Evolutionary conservation across 495 filamentous ascomycete species (phyloP), one percentile per base, ranked within the genome.

Genomic region (Neurospora pannonica): DNA sequence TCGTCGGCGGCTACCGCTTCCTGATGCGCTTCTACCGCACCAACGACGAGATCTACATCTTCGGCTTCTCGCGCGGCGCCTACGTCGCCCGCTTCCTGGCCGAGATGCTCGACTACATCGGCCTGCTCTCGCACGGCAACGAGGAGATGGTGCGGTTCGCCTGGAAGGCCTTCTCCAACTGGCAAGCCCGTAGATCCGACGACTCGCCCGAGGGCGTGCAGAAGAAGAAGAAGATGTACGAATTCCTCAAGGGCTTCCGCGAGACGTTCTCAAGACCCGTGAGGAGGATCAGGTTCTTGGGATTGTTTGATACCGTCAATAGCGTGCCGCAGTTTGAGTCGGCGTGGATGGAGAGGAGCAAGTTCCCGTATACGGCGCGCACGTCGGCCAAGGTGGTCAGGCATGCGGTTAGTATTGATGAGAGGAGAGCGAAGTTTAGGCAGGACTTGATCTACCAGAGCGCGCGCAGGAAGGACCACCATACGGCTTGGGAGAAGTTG

Each of bases 81-180:
- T 97, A 96, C 79, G 94, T 93, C 31, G 93, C 94, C 7, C 90
- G 93, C 15, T 96, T 95, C 78, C 85, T 97, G 5, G 92, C 93
- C 1, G 92, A 95, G 77, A 96, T 97, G 94, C 85, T 97, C 15
- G 92, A 94, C 77, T 91, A 93, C 73, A 89, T 97, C 72, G 93
- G 94, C 17, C 84, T 97, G 11, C 86, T 96, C 0, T 91, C 89
- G 54, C 88, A 89, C 73, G 94, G 93, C n/a, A 97, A 97, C 76
- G 93, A 97, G 77, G 94, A 96, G 75, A 90, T 97, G 89, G 88
- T 92, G 21, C 83, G 85, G 0, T 97, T 97, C 74, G 94, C 92
- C 4, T 96, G 93, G 93, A 94, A 95, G 82, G 93, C 93, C 0
- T 97, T 97, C 76, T 88, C 91, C 69, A 92, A 90, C 74, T 97